These are phyloP conservation scores for Clarireedia sp. DNA, from an alignment of 2,329 filamentous ascomycete genomes.

Conservation along the genomic window DNA sequence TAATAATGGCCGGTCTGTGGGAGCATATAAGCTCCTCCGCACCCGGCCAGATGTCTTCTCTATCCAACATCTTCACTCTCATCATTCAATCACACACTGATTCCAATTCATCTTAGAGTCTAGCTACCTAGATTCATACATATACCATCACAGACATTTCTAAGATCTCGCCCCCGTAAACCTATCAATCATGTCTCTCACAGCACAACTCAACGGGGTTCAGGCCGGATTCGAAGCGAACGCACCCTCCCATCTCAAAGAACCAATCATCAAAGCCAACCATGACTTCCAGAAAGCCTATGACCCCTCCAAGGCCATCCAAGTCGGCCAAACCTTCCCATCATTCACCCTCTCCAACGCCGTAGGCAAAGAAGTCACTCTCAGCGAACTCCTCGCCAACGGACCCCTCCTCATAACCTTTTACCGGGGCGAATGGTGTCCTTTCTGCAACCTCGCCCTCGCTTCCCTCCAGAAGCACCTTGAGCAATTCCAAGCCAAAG, in stretches of 20 bases:
- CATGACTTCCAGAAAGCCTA: constrained; percentile 14
- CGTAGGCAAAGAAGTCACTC: constrained; percentile 29
- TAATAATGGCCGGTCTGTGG: too few species aligned
- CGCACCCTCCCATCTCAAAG: constrained; percentile 10
- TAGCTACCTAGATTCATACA: not conserved
- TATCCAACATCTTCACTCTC: too few species aligned
- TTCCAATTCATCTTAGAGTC: too few species aligned
- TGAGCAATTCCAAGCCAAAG: constrained; percentile 30
- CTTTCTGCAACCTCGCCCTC: constrained; percentile 37
- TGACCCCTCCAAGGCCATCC: constrained; percentile 21
- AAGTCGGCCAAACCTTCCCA: constrained; percentile 31
- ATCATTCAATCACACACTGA: too few species aligned
- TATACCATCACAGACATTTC: not conserved
- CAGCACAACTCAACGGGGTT: constrained; percentile 11
- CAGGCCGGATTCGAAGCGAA: constrained; percentile 10
- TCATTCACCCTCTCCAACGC: constrained; percentile 32
- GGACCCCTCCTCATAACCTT: constrained; percentile 36
- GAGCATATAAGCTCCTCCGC: too few species aligned
- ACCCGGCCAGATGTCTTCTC: too few species aligned
- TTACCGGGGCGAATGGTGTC: constrained; percentile 41
- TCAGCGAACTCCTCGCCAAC: constrained; percentile 26
- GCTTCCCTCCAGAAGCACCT: constrained; percentile 31
- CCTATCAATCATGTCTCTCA: constrained; percentile 12
- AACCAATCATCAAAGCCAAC: constrained; percentile 13
- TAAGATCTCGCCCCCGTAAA: not conserved